phyloP scores from a whole-genome alignment of 192 early-diverging fungal genomes.

The Coemansia sp. region DNA sequence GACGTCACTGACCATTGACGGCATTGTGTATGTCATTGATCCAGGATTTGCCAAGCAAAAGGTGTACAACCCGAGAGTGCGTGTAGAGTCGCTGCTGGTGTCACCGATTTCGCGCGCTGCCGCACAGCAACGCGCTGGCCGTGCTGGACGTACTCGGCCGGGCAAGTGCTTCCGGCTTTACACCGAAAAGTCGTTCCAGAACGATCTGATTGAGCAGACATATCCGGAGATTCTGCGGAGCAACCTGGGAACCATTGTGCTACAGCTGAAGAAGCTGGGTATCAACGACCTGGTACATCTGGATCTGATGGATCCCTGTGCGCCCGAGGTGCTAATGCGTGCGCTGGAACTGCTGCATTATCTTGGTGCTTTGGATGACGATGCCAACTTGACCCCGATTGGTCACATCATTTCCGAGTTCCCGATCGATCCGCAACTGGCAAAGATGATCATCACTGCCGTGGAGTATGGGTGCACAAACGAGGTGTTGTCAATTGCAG shows the following conservation, averaged over 20 bases:
- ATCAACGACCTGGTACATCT: constrained; percentile 98
- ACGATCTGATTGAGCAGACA: constrained; percentile 94
- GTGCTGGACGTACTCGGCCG: constrained; percentile 96
- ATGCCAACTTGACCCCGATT: constrained; percentile 83
- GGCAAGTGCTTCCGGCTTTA: constrained; percentile 98
- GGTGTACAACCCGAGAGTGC: constrained; percentile 96
- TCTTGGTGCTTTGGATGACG: constrained; percentile 90
- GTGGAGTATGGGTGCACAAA: constrained; percentile 85
- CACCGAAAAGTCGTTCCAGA: constrained; percentile 92
- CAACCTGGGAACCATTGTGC: constrained; percentile 92
- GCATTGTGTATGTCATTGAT: constrained; percentile 98
- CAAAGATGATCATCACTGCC: constrained; percentile 88
- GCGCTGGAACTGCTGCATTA: constrained; percentile 96
- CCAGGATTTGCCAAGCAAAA: constrained; percentile 99
- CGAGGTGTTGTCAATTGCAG: constrained; percentile 92
- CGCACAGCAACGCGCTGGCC: constrained; percentile 95
- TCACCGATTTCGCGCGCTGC: constrained; percentile 93
- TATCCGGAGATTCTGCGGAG: constrained; percentile 98
- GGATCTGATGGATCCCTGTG: constrained; percentile 99
- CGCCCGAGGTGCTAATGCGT: constrained; percentile 97
- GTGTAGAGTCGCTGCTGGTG: constrained; percentile 93
- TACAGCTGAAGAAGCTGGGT: constrained; percentile 96
- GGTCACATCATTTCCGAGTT: constrained; percentile 93
- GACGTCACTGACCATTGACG: constrained; percentile 97
- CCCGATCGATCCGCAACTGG: constrained; percentile 94